Percentiles rank a stretch among this genome's conserved stretches.
Conservation (phyloP, 2,329 filamentous ascomycete genomes). For the Aureobasidium zeae region DNA sequence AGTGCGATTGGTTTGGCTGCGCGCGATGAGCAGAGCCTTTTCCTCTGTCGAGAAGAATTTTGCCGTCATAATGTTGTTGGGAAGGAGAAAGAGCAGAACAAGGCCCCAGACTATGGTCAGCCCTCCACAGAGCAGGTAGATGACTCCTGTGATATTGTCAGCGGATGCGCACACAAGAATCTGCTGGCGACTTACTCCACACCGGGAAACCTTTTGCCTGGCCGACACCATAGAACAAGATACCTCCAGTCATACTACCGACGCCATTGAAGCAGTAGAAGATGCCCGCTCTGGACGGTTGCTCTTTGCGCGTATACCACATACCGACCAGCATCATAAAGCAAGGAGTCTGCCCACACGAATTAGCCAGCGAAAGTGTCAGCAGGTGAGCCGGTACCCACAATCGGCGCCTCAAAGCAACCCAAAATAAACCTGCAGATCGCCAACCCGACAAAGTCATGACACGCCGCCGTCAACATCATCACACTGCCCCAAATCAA, state of each 20-base stretch:
- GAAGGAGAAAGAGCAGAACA: constrained; percentile 54
- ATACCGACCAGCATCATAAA: constrained; percentile 59
- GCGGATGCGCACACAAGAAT: constrained; percentile 21
- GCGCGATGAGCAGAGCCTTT: constrained; percentile 39
- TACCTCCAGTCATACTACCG: constrained; percentile 61
- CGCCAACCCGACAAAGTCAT: constrained; percentile 51
- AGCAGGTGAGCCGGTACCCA: background rate
- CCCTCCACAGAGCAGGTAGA: constrained; percentile 57
- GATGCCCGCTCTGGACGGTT: constrained; percentile 22
- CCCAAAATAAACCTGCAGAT: constrained; percentile 56
- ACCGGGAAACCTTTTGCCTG: constrained; percentile 26
- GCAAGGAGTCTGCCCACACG: constrained; percentile 43
- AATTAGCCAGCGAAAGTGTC: background rate
- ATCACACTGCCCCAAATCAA: constrained; percentile 54
- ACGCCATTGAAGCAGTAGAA: constrained; percentile 67
- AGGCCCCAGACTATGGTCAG: constrained; percentile 54
- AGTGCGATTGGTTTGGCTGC: constrained; percentile 37
- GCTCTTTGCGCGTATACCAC: constrained; percentile 57
- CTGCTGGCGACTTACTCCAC: constrained; percentile 18
- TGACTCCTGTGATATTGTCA: constrained; percentile 54
- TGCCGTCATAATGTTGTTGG: constrained; percentile 61
- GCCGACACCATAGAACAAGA: constrained; percentile 49
- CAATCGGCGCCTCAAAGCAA: constrained; percentile 60
- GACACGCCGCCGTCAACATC: constrained; percentile 51
- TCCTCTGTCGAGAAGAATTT: constrained; percentile 55